Evolutionary conservation across 1,284 basidiomycete species (phyloP).

Genomic region (Ceratobasidium papillatum): DNA sequence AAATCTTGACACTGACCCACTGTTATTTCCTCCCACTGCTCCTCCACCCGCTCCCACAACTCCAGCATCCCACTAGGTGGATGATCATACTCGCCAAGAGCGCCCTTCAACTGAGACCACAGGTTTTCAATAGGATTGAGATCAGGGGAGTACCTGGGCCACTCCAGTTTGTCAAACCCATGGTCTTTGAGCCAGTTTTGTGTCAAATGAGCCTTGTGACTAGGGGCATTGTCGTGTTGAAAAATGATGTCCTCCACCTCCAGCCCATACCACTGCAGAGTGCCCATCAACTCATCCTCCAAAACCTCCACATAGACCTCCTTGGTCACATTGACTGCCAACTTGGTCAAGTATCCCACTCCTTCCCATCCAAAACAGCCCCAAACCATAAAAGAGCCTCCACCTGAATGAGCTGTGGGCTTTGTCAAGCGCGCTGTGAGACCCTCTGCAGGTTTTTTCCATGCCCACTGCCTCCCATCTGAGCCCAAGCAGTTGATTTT

Average conservation of each 20-base stretch:
- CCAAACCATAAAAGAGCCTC: slow-evolving; percentile 6
- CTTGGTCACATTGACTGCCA: not conserved
- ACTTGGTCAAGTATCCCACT: not conserved
- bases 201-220: not conserved
- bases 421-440: not conserved
- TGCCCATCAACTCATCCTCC: slow-evolving; percentile 4
- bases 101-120: slow-evolving; percentile 2
- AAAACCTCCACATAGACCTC: slow-evolving; percentile 9
- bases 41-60: too few relatives aligned
- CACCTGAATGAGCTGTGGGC: slow-evolving; percentile 43
- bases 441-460: not conserved
- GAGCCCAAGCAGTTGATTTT: slow-evolving; percentile 24
- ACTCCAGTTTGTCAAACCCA: not conserved
- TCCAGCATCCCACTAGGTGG: too few relatives aligned
- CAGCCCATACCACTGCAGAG: not conserved
- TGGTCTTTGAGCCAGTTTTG: slow-evolving; percentile 2
- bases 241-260: not conserved
- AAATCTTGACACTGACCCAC: not conserved
- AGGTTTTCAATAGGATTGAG: slow-evolving; percentile 29
- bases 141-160: slow-evolving; percentile 8
- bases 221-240: slow-evolving; percentile 17
- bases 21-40: too few relatives aligned
- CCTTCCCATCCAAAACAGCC: slow-evolving; percentile 5
- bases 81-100: too few relatives aligned
- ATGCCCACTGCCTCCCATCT: slow-evolving; percentile 16